Base-by-base conservation (phyloP, 2,329 filamentous ascomycete genomes). In the Leptographium wingfieldii region DNA sequence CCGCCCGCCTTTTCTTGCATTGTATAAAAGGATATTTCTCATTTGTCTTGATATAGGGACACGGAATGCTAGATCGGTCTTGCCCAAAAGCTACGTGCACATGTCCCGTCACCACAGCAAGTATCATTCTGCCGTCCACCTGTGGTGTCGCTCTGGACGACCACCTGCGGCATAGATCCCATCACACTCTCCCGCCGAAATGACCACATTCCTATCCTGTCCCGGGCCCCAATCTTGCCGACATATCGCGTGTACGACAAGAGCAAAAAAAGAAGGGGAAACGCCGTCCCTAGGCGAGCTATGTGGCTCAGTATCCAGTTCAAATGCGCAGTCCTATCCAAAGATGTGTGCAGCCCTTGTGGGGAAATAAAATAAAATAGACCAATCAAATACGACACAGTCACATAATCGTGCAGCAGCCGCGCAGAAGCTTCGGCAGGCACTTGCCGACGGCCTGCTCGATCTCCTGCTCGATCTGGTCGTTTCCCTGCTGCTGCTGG, bases 341-440 rank as follows among this genome's bases (percentile, higher is more conserved):
- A 25, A 49, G 19, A 40, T 16, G 38, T 40, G 38, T 40, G 38
- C 14, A 40, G 14, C 2, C 38, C 38, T 40, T n/a, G n/a, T 49
- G 46, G 46, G 19, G 25, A 49, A n/a, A 57, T 16, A 33, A 51
- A 14, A 16, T 16, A 48, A 52, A 53, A n/a, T 49, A n/a, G 12
- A 12, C 22, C 22, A 14, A 29, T 29, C n/a, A 25, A 46, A 46
- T 3, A 58, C 16, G 25, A 22, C 51, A 5, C 5, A 10, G 1
- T 54, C 56, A 92, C 88, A 92, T 92, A 67, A 92, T 81, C 48
- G 82, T 75, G 75, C 88, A 92, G 73, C 87, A 92, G 61, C 63
- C 40, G 70, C 84, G 79, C 64, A 88, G 68, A 43, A 89, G 68
- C 69, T 76, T 80, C 9, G 81, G 80, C 65, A 88, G 68, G 38